Evolutionary conservation across 2,329 filamentous ascomycete species (phyloP).

Genomic region (Endothia cerciana): DNA sequence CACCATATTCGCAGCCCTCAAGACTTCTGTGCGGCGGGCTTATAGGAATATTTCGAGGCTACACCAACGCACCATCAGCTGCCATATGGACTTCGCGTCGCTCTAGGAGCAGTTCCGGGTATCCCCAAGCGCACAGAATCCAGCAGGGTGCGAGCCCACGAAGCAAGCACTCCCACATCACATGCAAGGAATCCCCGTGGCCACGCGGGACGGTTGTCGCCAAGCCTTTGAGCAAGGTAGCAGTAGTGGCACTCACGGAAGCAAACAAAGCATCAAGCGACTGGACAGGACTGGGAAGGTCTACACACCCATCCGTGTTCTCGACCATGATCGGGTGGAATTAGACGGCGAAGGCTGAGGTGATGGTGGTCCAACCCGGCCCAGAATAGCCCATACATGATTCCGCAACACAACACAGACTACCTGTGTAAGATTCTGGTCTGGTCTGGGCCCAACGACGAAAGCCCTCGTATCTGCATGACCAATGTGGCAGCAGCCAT

Average conservation of each 20-base stretch:
- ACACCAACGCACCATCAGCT: no score
- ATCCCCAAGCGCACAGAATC: slow-evolving; percentile 8
- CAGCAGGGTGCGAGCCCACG: slow-evolving; percentile 19
- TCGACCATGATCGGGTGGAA: neutral
- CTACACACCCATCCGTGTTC: neutral
- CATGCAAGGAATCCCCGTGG: neutral
- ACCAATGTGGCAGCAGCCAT: slow-evolving; percentile 15
- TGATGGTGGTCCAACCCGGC: neutral
- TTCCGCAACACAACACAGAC: neutral
- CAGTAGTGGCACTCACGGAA: neutral
- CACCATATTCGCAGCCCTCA: no score
- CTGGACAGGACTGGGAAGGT: neutral
- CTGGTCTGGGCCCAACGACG: neutral
- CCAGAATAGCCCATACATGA: neutral
- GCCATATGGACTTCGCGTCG: no score
- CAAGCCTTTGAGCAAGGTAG: neutral
- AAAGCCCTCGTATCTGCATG: slow-evolving; percentile 22
- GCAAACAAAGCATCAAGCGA: slow-evolving; percentile 3
- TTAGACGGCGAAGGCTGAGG: neutral
- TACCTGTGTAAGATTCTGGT: neutral
- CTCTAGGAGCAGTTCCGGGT: neutral
- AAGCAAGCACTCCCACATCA: neutral
- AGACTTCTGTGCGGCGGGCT: no score
- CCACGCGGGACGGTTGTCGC: neutral
- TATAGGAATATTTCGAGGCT: no score